These are phyloP conservation scores for Tillandsia fasciculata DNA, from an alignment of 176 grass and related monocot species.

Conservation along the genomic window DNA sequence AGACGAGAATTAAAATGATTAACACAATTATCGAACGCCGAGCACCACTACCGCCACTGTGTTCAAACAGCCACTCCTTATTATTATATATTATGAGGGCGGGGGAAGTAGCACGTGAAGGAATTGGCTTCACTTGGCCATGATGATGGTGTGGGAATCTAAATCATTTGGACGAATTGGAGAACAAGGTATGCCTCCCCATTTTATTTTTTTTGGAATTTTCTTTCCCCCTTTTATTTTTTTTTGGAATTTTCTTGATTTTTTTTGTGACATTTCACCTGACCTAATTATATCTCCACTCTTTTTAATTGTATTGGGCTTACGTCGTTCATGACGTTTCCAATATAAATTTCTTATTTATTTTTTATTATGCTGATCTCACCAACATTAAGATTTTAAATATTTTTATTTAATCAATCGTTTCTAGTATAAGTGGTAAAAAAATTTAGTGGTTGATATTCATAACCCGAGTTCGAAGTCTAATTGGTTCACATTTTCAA, in stretches of 20 bases:
- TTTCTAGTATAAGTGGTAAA: too few species aligned
- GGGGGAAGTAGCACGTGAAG: conserved; percentile 10
- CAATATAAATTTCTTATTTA: neutral
- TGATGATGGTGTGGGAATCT: conserved; percentile 13
- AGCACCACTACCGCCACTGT: neutral
- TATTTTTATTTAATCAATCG: too few species aligned
- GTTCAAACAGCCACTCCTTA: neutral
- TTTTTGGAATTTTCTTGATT: neutral
- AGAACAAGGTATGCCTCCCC: neutral
- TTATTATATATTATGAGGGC: neutral
- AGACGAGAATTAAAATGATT: too few species aligned
- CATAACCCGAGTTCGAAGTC: too few species aligned
- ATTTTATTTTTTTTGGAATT: neutral
- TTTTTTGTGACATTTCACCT: neutral
- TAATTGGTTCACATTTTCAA: too few species aligned
- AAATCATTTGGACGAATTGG: conserved; percentile 18
- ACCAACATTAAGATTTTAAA: too few species aligned
- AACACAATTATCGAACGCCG: too few species aligned
- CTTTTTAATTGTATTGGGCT: neutral
- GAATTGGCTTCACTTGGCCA: neutral
- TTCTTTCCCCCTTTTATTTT: neutral
- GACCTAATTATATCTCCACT: neutral
- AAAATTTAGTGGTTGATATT: too few species aligned
- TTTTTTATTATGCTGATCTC: neutral
- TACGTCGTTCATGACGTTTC: neutral